phyloP scores from a whole-genome alignment of 208 protist genomes.

The Trichomonas gallinae region DNA sequence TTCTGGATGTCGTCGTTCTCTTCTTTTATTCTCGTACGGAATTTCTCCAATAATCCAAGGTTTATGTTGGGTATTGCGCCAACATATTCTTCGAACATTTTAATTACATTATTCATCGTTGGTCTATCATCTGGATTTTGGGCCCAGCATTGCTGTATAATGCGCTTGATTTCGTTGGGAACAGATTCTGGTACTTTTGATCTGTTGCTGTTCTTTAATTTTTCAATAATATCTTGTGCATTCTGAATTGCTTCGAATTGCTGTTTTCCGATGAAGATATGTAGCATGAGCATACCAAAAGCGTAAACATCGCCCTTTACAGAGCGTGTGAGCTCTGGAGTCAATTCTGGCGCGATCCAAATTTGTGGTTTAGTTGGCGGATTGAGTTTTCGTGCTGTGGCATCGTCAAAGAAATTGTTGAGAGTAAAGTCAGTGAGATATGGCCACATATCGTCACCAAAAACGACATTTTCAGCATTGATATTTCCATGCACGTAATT shows the following conservation, averaged over 20 bases:
- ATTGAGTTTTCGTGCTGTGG: neutral
- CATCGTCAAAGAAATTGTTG: neutral
- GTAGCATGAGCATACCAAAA: neutral
- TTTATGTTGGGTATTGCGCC: neutral
- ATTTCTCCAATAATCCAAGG: neutral
- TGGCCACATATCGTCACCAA: neutral
- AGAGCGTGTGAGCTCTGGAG: neutral
- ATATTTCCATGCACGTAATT: neutral
- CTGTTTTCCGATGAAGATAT: neutral
- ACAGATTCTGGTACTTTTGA: neutral
- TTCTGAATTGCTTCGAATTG: neutral
- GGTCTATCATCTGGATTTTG: neutral
- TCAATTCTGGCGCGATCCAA: neutral
- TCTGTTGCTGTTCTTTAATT: neutral
- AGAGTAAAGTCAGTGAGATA: neutral
- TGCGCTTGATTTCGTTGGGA: neutral
- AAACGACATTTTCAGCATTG: neutral
- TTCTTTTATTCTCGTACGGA: neutral
- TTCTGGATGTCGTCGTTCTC: neutral
- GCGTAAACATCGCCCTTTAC: neutral
- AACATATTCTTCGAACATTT: neutral
- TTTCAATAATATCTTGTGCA: neutral
- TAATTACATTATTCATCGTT: neutral
- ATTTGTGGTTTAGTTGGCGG: neutral
- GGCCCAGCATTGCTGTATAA: neutral